Evolutionary conservation across 2,329 filamentous ascomycete species (phyloP), one percentile per base, ranked within the genome.

Genomic region (Ophiostoma montium): DNA sequence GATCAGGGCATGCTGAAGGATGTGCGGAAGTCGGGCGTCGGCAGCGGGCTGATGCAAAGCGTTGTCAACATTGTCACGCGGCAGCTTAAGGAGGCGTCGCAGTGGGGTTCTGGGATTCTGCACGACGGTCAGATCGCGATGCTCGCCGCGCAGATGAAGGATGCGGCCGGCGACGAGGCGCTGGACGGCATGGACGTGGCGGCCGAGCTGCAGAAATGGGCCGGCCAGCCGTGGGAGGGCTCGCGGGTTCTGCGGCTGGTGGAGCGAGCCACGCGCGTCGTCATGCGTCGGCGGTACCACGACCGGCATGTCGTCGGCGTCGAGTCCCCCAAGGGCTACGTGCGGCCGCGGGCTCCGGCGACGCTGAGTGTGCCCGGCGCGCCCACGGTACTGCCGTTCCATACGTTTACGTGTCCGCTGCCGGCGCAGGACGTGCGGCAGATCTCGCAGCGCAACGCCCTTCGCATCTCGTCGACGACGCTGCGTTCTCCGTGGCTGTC

Each of bases 381-480:
- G 6, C 92, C 92, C 2, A 98, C 92, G 0, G 89, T 98, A 1
- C 72, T 98, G 1, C 92, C 92, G 0, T 98, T 98, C 60, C 92
- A 98, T 63, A 96, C 92, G 0, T 98, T 98, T 60, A 98, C 92
- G 1, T 95, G 86, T 55, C 92, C 92, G 0, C 71, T 98, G 55
- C 88, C 86, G 7, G 88, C 92, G 4, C 87, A 85, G 62, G 86
- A 95, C 56, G 87, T 98, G 52, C 84, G 92, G 15, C 78, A 85
- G 60, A 98, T 98, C 55, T 96, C 92, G 9, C 90, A 96, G 63
- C 78, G 92, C 21, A 98, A 98, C 61, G 92, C 87, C 2, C 72
- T 94, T 31, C 82, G 92, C 35, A 96, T 98, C 58, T 95, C 90
- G 0, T 88, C 84, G 55, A 92, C 88, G 3, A 94, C 92, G 0